Conservation (phyloP, 176 grass and related monocot species). For the Musa acuminata region DNA sequence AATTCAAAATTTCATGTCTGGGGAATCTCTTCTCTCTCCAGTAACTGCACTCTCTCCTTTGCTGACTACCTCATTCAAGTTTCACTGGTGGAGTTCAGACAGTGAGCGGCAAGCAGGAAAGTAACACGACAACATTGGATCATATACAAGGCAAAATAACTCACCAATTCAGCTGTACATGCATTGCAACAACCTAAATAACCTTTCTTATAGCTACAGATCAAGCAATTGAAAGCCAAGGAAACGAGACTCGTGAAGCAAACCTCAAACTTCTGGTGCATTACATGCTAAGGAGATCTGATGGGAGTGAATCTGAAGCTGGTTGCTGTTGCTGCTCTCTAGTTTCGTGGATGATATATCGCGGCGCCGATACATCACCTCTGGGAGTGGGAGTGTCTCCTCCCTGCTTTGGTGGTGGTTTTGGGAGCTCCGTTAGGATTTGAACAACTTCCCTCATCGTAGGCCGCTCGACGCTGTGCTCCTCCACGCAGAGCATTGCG, state of each 20-base stretch:
- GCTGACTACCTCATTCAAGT: not conserved
- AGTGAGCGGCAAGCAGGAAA: no score
- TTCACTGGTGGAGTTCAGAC: no score
- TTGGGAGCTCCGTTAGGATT: slow-evolving; percentile 73
- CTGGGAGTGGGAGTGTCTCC: slow-evolving; percentile 29
- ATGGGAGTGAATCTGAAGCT: slow-evolving; percentile 7
- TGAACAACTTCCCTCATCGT: slow-evolving; percentile 96
- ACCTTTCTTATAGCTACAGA: not conserved
- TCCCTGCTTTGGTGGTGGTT: slow-evolving; percentile 19
- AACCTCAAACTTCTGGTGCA: not conserved
- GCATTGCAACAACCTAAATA: not conserved
- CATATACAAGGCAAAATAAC: not conserved
- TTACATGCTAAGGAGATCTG: slow-evolving; percentile 84
- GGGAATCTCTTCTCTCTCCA: no score
- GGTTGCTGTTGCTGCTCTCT: slow-evolving; percentile 34
- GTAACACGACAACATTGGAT: no score
- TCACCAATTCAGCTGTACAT: not conserved
- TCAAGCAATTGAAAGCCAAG: not conserved
- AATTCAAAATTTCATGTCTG: no score
- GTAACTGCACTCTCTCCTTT: not conserved
- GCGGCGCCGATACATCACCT: slow-evolving; percentile 7
- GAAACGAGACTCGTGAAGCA: not conserved
- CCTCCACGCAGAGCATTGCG: slow-evolving; percentile 77
- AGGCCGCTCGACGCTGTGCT: slow-evolving; percentile 85
- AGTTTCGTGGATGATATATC: slow-evolving; percentile 25